These are phyloP conservation scores for Cyclotella baltica DNA, from an alignment of 108 stramenopile species.

Conservation along the genomic window DNA sequence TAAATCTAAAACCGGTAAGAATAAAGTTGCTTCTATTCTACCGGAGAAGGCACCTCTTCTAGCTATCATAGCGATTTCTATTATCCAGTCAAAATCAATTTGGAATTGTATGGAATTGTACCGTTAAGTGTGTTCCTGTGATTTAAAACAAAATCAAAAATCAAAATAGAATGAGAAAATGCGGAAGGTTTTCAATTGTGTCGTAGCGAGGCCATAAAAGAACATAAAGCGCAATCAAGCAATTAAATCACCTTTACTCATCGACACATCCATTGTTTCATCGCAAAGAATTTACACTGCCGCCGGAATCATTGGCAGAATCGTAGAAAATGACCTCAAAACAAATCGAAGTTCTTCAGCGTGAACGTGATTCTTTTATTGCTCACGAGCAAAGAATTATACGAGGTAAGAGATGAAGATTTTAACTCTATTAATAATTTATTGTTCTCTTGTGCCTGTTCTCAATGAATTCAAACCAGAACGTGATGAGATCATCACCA, in stretches of 20 bases:
- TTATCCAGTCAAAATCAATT: too few relatives aligned
- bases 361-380: conserved; percentile 12
- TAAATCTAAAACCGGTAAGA: too few relatives aligned
- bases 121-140: too few relatives aligned
- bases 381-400: conserved; percentile 14
- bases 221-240: too few relatives aligned
- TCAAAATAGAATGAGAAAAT: too few relatives aligned
- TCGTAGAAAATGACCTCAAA: conserved; percentile 18
- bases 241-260: not conserved
- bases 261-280: not conserved
- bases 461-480: not conserved
- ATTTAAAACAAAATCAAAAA: too few relatives aligned
- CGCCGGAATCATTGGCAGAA: conserved; percentile 12
- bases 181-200: too few relatives aligned
- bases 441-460: not conserved
- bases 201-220: too few relatives aligned
- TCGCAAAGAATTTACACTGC: not conserved
- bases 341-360: conserved; percentile 1
- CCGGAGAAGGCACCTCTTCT: too few relatives aligned
- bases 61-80: too few relatives aligned
- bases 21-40: too few relatives aligned
- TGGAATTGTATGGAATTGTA: too few relatives aligned
- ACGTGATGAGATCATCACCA: conserved; percentile 24
- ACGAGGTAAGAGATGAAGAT: not conserved
- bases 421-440: not conserved